phyloP scores from a whole-genome alignment of 176 grass and related monocot genomes.

The Eragrostis curvula region DNA sequence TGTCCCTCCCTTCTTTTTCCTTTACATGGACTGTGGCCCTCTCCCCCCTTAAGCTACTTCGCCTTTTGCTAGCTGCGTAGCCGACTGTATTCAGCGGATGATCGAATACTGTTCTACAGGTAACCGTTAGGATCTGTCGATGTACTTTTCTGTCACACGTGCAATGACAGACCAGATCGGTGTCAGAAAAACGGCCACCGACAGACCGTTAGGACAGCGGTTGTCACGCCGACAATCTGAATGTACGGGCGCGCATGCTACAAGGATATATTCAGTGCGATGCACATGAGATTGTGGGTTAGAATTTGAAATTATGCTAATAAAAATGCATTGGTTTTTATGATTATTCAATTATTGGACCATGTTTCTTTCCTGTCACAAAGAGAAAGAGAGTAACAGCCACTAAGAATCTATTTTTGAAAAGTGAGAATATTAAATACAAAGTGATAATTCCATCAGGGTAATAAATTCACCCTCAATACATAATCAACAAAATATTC shows the following conservation, averaged over 20 bases:
- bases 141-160: constrained; percentile 8
- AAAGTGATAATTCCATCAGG: too few relatives aligned
- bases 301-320: background rate
- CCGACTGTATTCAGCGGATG: background rate
- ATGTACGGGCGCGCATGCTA: background rate
- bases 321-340: background rate
- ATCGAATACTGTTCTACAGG: background rate
- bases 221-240: background rate
- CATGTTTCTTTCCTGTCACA: too few relatives aligned
- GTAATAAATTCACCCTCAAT: too few relatives aligned
- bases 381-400: too few relatives aligned
- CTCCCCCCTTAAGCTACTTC: background rate
- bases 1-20: background rate
- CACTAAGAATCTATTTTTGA: too few relatives aligned
- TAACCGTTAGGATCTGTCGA: background rate
- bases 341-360: background rate
- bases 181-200: background rate
- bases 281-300: background rate
- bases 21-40: background rate
- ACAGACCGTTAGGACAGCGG: background rate
- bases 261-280: background rate
- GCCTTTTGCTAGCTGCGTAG: background rate
- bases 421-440: too few relatives aligned
- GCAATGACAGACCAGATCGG: background rate
- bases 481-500: too few relatives aligned